Percentiles rank a stretch among this genome's conserved stretches.
These are phyloP conservation scores for Vicia sativa DNA, from an alignment of 306 rosid species.

Conservation along the genomic window DNA sequence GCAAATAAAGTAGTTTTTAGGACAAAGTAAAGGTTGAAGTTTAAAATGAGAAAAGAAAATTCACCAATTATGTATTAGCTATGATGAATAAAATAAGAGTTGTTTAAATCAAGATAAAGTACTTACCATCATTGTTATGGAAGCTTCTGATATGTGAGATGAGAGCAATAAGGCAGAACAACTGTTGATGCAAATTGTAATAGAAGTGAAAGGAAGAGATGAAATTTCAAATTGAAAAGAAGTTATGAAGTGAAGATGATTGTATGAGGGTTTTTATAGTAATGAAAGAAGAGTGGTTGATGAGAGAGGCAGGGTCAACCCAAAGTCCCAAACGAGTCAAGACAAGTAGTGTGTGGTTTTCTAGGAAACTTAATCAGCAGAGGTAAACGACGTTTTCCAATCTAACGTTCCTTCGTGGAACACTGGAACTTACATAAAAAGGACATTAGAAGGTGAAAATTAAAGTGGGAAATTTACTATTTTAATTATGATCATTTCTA, in stretches of 20 bases:
- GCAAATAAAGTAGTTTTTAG: neutral
- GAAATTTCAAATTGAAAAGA: conserved; percentile 4
- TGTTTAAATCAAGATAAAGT: no score
- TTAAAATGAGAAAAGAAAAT: no score
- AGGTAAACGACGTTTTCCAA: no score
- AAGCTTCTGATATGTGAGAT: conserved; percentile 17
- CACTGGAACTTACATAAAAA: neutral
- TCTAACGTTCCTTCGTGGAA: conserved; percentile 17
- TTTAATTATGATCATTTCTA: no score
- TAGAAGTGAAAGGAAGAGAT: no score
- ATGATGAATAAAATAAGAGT: no score
- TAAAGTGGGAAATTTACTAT: no score
- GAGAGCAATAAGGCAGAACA: no score
- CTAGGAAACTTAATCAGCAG: neutral
- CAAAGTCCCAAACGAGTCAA: neutral
- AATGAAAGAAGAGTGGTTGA: neutral
- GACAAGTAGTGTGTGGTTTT: conserved; percentile 6
- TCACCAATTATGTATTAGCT: no score
- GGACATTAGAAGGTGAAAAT: no score
- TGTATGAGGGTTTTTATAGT: conserved; percentile 3
- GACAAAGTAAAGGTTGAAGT: neutral
- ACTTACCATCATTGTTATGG: conserved; percentile 47
- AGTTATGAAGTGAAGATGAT: conserved; percentile 12
- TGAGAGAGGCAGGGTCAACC: neutral
- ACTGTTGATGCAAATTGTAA: no score